Evolutionary conservation across 1,284 basidiomycete species (phyloP).

Genomic region (Coniophora puteana): DNA sequence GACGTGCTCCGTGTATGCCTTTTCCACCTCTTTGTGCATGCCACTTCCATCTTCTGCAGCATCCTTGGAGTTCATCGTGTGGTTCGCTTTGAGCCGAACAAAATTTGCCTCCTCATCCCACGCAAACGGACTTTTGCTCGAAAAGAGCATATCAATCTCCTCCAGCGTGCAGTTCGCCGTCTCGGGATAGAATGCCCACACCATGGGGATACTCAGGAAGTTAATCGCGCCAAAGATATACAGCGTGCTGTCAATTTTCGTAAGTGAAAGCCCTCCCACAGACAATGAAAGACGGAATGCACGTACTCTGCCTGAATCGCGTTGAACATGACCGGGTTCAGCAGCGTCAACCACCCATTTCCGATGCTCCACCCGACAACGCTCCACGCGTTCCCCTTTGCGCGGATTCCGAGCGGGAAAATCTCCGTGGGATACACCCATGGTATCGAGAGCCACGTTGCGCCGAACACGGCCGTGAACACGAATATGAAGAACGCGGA

Average conservation of each 20-base stretch:
- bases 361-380: slow-evolving; percentile 51
- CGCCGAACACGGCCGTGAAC: slow-evolving; percentile 45
- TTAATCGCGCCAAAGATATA: slow-evolving; percentile 46
- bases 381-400: slow-evolving; percentile 53
- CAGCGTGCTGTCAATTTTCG: slow-evolving; percentile 26
- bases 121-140: slow-evolving; percentile 40
- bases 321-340: slow-evolving; percentile 34
- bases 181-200: slow-evolving; percentile 50
- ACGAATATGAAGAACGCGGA: slow-evolving; percentile 47
- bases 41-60: too few species aligned
- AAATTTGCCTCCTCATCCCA: slow-evolving; percentile 42
- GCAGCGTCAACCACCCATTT: slow-evolving; percentile 37
- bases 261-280: slow-evolving; percentile 23
- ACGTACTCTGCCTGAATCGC: slow-evolving; percentile 31
- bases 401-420: slow-evolving; percentile 62
- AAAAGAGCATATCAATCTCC: slow-evolving; percentile 47
- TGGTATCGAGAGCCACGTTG: slow-evolving; percentile 59
- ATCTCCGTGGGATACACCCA: slow-evolving; percentile 48
- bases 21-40: too few species aligned
- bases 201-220: slow-evolving; percentile 44
- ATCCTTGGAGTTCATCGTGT: too few species aligned
- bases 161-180: slow-evolving; percentile 50
- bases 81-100: slow-evolving; percentile 21
- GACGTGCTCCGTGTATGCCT: too few species aligned
- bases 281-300: background rate